Conservation (phyloP, 257 asterid species). For the Dorcoceras hygrometricum region DNA sequence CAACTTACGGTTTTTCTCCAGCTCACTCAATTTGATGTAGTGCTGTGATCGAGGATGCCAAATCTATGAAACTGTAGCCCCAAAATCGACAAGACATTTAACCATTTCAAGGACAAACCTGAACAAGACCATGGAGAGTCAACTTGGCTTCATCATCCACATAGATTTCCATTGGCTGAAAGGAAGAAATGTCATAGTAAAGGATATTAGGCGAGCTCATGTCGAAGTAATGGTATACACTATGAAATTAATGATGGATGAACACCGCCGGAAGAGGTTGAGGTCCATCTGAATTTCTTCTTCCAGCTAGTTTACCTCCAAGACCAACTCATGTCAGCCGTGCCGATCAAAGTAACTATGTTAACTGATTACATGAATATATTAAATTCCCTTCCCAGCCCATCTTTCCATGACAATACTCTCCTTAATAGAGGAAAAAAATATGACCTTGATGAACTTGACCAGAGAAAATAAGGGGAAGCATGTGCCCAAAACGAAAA, state of each 20-base stretch:
- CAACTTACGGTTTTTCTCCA: constrained; percentile 87
- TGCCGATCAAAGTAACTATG: constrained; percentile 27
- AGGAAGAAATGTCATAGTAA: constrained; percentile 74
- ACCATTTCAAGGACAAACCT: constrained; percentile 43
- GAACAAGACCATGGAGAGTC: constrained; percentile 98
- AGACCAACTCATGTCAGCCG: constrained; percentile 32
- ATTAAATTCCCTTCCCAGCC: constrained; percentile 22
- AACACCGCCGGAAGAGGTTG: constrained; percentile 44
- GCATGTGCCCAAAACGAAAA: constrained; percentile 16
- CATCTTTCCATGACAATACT: constrained; percentile 12
- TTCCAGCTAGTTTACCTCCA: constrained; percentile 38
- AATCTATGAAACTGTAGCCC: constrained; percentile 9
- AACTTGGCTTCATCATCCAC: constrained; percentile 95
- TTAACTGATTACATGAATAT: constrained; percentile 23
- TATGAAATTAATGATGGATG: constrained; percentile 65
- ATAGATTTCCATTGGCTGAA: constrained; percentile 98
- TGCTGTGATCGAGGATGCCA: constrained; percentile 46
- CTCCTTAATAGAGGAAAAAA: constrained; percentile 11
- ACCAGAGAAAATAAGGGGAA: constrained; percentile 8
- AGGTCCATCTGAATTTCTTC: constrained; percentile 53
- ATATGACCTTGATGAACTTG: constrained; percentile 9
- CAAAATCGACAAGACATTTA: background rate
- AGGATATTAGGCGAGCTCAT: constrained; percentile 64
- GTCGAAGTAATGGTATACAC: constrained; percentile 52
- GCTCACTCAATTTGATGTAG: constrained; percentile 88